A percentile compares a stretch with the other conserved stretches of the same genome.
Conservation (phyloP, 2,329 filamentous ascomycete genomes). For the Beauveria australis region DNA sequence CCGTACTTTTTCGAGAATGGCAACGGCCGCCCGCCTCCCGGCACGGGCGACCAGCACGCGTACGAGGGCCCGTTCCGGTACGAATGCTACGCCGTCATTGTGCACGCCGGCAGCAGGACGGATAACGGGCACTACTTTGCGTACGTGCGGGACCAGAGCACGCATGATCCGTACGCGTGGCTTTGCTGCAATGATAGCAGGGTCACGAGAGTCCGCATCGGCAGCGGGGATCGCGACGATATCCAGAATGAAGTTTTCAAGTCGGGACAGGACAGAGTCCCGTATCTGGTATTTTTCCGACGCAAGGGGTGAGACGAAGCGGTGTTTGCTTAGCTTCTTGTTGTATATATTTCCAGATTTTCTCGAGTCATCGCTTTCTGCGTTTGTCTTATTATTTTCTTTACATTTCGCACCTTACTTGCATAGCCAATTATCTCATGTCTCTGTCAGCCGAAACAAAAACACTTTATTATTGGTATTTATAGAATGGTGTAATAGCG, state of each 20-base stretch:
- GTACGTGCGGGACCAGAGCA: conserved; percentile 52
- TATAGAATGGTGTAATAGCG: no score
- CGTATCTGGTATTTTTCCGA: conserved; percentile 40
- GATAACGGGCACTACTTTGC: conserved; percentile 74
- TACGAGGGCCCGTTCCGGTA: conserved; percentile 59
- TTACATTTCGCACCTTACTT: no score
- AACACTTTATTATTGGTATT: no score
- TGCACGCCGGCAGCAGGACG: conserved; percentile 61
- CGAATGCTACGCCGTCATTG: conserved; percentile 77
- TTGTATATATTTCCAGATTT: no score
- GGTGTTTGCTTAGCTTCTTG: no score
- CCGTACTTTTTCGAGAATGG: conserved; percentile 32
- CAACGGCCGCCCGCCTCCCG: conserved; percentile 22
- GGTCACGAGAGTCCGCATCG: conserved; percentile 35
- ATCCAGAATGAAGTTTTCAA: conserved; percentile 31
- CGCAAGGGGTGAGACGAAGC: conserved; percentile 22
- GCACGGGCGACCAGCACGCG: conserved; percentile 28
- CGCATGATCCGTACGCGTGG: conserved; percentile 37
- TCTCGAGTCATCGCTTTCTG: no score
- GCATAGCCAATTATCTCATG: no score
- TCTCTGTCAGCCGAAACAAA: no score
- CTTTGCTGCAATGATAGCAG: conserved; percentile 39
- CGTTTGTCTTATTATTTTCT: no score
- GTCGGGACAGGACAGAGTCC: conserved; percentile 29
- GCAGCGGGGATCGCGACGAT: conserved; percentile 26